These are phyloP conservation scores for Sugiyamaella novakii DNA, from an alignment of 1,139 yeast species.

Conservation along the genomic window DNA sequence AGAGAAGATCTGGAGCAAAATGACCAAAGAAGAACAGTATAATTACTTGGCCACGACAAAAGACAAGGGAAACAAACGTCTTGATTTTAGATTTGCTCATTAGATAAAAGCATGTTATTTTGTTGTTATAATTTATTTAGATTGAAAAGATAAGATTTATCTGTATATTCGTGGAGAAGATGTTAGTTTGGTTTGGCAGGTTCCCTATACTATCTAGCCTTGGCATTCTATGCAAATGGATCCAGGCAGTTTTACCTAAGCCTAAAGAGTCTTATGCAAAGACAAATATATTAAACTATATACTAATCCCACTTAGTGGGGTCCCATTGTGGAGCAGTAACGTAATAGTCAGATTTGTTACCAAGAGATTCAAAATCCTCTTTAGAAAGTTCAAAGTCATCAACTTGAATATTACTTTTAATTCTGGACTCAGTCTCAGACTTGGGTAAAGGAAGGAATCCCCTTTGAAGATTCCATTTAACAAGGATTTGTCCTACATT, in stretches of 20 bases:
- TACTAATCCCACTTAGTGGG: constrained; percentile 17
- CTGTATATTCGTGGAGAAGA: no score
- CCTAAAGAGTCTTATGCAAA: no score
- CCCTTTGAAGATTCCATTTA: constrained; percentile 45
- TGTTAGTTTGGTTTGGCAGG: no score
- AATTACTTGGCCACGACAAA: constrained; percentile 49
- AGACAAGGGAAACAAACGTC: constrained; percentile 58
- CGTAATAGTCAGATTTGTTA: constrained; percentile 12
- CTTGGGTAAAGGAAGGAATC: constrained; percentile 56
- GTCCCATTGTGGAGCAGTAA: constrained; percentile 20
- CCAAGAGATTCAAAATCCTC: constrained; percentile 24
- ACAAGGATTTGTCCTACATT: constrained; percentile 50
- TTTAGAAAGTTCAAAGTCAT: constrained; percentile 46
- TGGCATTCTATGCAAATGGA: no score
- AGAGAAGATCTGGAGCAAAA: constrained; percentile 50
- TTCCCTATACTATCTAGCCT: no score
- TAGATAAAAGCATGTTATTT: no score
- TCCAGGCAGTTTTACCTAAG: no score
- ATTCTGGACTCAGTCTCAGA: constrained; percentile 69
- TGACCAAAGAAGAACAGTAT: constrained; percentile 52
- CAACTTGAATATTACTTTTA: constrained; percentile 49
- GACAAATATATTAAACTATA: no score
- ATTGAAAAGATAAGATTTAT: no score
- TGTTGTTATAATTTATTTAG: no score
- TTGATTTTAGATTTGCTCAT: constrained; percentile 52